Base-by-base conservation (phyloP, 2,329 filamentous ascomycete genomes). In the Clarireedia hainanense region DNA sequence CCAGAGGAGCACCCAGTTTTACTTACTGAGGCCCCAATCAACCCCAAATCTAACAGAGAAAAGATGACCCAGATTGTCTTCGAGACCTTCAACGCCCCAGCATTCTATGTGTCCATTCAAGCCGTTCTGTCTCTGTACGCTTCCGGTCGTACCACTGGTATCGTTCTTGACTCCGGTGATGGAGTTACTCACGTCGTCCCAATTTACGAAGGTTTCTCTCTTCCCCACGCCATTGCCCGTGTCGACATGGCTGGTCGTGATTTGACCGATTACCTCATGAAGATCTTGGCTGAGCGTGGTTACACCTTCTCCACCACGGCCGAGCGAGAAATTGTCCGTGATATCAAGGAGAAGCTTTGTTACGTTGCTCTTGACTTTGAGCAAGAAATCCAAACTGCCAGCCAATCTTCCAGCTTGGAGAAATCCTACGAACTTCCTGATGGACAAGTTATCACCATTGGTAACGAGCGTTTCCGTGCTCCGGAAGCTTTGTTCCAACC, bases 11-110 rank as follows among this genome's bases (percentile, higher is more conserved):
- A 99, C 86, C 94, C 94, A 71, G 91, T 97, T 75, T 86, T 99
- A 74, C 85, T 99, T 76, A 99, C 94, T 70, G 94, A 99, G 83
- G 94, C 94, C 70, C 94, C 94, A 69, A 97, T 99, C 87, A 99
- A 99, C 87, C 94, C 94, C 77, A 97, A 97, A 86, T 95, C 89
- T 82, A 99, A 99, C 85, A 89, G 94, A 86, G 94, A 99, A 85
- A 99, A 99, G 91, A 99, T 99, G 94, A 97, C 94, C 69, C 94
- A 99, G 83, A 99, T 99, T 67, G 91, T 99, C 76, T 99, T 99
- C 83, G 94, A 99, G 86, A 99, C 94, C 71, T 99, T 99, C 87
- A 97, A 99, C 83, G 92, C 94, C 71, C 94, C 94, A 69, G 94
- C 94, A 70, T 97, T 99, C 86, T 99, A 99, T 85, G 94, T 99